These are phyloP conservation scores for Soucietia sequanensis DNA, from an alignment of 805 yeast species.

Conservation along the genomic window DNA sequence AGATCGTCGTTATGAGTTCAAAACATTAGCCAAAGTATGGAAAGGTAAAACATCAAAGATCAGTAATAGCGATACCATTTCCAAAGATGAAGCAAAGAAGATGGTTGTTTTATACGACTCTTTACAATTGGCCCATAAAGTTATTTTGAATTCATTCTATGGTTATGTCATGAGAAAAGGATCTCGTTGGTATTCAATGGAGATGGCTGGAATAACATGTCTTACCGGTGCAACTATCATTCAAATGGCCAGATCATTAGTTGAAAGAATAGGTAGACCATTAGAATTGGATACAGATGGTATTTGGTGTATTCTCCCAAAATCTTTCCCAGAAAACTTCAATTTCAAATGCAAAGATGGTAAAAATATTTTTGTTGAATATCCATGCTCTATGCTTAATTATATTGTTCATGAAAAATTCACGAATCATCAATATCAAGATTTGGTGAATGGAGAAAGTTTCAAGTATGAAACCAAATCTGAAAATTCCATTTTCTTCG, in stretches of 20 bases:
- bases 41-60: conserved; percentile 71
- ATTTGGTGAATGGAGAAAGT: conserved; percentile 65
- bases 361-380: conserved; percentile 71
- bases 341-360: conserved; percentile 73
- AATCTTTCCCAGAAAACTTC: conserved; percentile 88
- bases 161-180: conserved; percentile 99
- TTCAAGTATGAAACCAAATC: conserved; percentile 73
- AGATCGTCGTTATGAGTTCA: conserved; percentile 94
- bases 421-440: conserved; percentile 94
- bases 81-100: conserved; percentile 85
- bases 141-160: conserved; percentile 91
- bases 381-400: conserved; percentile 95
- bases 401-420: conserved; percentile 87
- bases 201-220: conserved; percentile 99
- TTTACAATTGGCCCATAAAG: conserved; percentile 93
- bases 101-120: conserved; percentile 95
- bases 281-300: conserved; percentile 98
- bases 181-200: conserved; percentile 99
- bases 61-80: conserved; percentile 50
- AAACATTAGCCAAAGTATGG: conserved; percentile 92
- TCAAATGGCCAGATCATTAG: conserved; percentile 92
- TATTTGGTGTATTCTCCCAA: conserved; percentile 97
- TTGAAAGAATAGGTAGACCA: conserved; percentile 92
- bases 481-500: conserved; percentile 95
- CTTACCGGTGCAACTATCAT: conserved; percentile 96